These are phyloP conservation scores for Helianthus tuberosus DNA, from an alignment of 129 eudicot species.

Conservation along the genomic window DNA sequence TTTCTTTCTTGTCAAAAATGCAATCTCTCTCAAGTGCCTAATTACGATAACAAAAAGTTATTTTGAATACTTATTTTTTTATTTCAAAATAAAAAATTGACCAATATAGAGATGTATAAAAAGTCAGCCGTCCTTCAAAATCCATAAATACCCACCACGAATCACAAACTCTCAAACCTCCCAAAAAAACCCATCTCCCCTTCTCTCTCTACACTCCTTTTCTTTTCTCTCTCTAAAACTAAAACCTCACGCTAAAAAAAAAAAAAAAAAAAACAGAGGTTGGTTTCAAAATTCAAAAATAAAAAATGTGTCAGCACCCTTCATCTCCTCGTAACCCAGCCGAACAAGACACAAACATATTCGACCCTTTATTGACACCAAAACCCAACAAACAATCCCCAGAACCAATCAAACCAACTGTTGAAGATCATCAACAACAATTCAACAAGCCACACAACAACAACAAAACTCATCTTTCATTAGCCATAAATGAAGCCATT, in stretches of 20 bases:
- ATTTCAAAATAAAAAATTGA: not conserved
- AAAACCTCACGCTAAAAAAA: not conserved
- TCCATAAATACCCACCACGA: constrained; percentile 43
- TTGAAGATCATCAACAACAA: constrained; percentile 35
- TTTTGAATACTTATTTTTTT: not conserved
- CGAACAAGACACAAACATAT: constrained; percentile 32
- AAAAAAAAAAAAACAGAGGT: constrained; percentile 7
- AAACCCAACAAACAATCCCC: constrained; percentile 13
- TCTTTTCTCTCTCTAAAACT: constrained; percentile 18
- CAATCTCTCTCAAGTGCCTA: constrained; percentile 15
- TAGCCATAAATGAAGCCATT: constrained; percentile 48
- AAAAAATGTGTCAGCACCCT: constrained; percentile 57
- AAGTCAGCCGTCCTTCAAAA: constrained; percentile 30
- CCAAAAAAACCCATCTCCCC: constrained; percentile 1
- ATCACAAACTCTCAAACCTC: constrained; percentile 39
- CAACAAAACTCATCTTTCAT: constrained; percentile 41
- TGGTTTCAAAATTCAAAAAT: constrained; percentile 9
- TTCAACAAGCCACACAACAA: constrained; percentile 21
- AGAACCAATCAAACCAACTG: constrained; percentile 36
- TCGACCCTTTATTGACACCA: constrained; percentile 24
- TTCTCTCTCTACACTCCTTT: constrained; percentile 33
- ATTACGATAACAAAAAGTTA: not conserved
- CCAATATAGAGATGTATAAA: not conserved
- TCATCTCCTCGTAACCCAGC: constrained; percentile 41
- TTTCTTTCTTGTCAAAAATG: constrained; percentile 34